Evolutionary conservation across 106 monocot species (phyloP).

Genomic region (Cymbidium sinense): DNA sequence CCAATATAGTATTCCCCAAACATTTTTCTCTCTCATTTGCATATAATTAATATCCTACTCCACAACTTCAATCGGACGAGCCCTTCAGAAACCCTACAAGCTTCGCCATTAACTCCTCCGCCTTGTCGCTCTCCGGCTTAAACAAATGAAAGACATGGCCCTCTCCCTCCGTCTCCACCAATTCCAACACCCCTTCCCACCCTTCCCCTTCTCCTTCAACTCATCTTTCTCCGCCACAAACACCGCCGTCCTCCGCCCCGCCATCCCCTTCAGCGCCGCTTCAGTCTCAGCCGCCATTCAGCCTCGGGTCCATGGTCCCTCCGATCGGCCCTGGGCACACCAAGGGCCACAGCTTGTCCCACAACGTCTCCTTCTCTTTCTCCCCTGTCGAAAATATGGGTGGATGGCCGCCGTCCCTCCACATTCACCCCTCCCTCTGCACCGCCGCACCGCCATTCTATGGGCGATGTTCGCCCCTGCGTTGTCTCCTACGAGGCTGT

Average conservation of each 20-base stretch:
- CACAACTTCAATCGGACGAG: too few relatives aligned
- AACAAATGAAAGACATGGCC: slow-evolving; percentile 28
- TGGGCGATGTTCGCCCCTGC: slow-evolving; percentile 36
- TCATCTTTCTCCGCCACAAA: slow-evolving; percentile 20
- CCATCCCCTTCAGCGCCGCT: slow-evolving; percentile 8
- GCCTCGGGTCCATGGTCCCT: slow-evolving; percentile 20
- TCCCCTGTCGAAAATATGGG: slow-evolving; percentile 38
- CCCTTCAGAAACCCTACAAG: slow-evolving; percentile 6
- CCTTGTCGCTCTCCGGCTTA: slow-evolving; percentile 16
- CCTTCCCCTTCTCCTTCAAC: slow-evolving; percentile 16
- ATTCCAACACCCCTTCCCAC: slow-evolving; percentile 23
- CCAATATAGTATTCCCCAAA: too few relatives aligned
- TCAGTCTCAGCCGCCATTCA: slow-evolving; percentile 22
- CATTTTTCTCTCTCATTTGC: too few relatives aligned
- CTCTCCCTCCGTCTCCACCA: slow-evolving; percentile 18
- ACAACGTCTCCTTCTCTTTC: not conserved
- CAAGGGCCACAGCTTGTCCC: slow-evolving; percentile 20
- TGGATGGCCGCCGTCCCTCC: slow-evolving; percentile 40
- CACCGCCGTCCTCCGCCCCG: slow-evolving; percentile 18
- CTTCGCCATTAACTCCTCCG: slow-evolving; percentile 14
- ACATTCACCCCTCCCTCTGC: slow-evolving; percentile 11
- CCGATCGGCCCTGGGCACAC: slow-evolving; percentile 15
- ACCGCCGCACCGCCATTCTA: slow-evolving; percentile 19
- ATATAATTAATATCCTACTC: too few relatives aligned
- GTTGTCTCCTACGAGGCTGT: slow-evolving; percentile 12